Evolutionary conservation across 169 alveolate genomes (phyloP).

Genomic region (Theileria equi): DNA sequence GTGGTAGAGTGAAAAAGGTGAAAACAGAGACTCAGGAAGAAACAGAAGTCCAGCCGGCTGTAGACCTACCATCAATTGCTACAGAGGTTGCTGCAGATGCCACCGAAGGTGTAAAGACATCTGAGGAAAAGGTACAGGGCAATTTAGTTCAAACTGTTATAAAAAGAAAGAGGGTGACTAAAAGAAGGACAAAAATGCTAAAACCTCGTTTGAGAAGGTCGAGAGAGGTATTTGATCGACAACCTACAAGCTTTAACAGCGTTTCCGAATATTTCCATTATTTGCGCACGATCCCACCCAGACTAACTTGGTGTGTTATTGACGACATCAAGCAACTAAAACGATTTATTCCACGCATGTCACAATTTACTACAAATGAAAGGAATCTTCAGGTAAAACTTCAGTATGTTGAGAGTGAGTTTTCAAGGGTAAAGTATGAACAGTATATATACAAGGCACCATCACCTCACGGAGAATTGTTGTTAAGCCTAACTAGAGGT

Average conservation of each 20-base stretch:
- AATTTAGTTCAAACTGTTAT: background rate
- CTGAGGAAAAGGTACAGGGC: background rate
- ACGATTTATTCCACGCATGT: constrained; percentile 36
- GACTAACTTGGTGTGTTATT: constrained; percentile 44
- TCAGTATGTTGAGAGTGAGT: constrained; percentile 28
- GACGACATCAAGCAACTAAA: constrained; percentile 22
- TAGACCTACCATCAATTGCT: background rate
- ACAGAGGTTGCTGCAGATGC: constrained; percentile 1
- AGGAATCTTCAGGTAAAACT: constrained; percentile 21
- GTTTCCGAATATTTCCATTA: constrained; percentile 32
- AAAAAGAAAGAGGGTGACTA: constrained; percentile 13
- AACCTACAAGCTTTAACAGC: constrained; percentile 32
- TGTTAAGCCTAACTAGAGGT: constrained; percentile 21
- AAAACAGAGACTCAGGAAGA: background rate
- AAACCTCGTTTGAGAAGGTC: constrained; percentile 36
- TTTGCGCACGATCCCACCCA: constrained; percentile 16
- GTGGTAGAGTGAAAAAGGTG: constrained; percentile 12
- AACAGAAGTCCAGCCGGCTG: background rate
- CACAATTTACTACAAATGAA: constrained; percentile 42
- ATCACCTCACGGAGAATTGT: constrained; percentile 30
- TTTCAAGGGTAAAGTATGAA: background rate
- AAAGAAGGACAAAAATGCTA: constrained; percentile 17
- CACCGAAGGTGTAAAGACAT: background rate
- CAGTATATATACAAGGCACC: constrained; percentile 16
- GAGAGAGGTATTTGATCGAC: constrained; percentile 44